Percentiles rank a stretch among this genome's conserved stretches.
phyloP scores from a whole-genome alignment of 495 filamentous ascomycete species.

The Lasiosphaeria hispida region DNA sequence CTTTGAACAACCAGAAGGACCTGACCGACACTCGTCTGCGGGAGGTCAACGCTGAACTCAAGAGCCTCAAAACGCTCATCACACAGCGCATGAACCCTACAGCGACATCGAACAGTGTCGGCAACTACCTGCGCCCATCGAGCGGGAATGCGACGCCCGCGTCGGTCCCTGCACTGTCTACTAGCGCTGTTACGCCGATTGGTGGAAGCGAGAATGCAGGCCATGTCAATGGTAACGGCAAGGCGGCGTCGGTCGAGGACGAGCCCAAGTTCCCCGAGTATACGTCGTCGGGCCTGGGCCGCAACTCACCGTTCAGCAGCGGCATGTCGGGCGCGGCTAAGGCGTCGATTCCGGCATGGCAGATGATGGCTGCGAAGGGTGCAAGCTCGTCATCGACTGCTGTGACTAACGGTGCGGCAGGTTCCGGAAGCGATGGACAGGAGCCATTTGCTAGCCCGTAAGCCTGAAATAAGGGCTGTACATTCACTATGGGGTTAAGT shows the following conservation, averaged over 20 bases:
- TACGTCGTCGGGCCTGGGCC: constrained; percentile 22
- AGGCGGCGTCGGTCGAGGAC: constrained; percentile 34
- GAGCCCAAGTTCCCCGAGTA: constrained; percentile 30
- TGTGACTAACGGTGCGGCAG: constrained; percentile 24
- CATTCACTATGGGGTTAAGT: not conserved
- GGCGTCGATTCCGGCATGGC: constrained; percentile 88
- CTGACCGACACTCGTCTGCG: constrained; percentile 73
- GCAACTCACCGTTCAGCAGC: constrained; percentile 37
- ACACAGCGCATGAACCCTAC: constrained; percentile 69
- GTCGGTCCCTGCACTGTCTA: too few relatives aligned
- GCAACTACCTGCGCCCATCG: constrained; percentile 38
- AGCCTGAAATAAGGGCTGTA: not conserved
- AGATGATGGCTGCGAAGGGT: constrained; percentile 69
- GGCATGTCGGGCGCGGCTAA: constrained; percentile 36
- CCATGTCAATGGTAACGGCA: constrained; percentile 16
- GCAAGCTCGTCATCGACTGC: constrained; percentile 26
- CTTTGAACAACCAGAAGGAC: constrained; percentile 82
- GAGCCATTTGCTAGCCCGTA: constrained; percentile 15
- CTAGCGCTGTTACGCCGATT: constrained; percentile 29
- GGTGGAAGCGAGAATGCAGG: constrained; percentile 32
- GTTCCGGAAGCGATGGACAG: constrained; percentile 21
- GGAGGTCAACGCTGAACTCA: constrained; percentile 84
- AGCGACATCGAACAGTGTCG: constrained; percentile 34
- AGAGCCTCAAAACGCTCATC: constrained; percentile 86
- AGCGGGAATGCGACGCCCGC: constrained; percentile 30